Evolutionary conservation across 352 stramenopile genomes (phyloP).

Genomic region (Phytophthora colocasiae): DNA sequence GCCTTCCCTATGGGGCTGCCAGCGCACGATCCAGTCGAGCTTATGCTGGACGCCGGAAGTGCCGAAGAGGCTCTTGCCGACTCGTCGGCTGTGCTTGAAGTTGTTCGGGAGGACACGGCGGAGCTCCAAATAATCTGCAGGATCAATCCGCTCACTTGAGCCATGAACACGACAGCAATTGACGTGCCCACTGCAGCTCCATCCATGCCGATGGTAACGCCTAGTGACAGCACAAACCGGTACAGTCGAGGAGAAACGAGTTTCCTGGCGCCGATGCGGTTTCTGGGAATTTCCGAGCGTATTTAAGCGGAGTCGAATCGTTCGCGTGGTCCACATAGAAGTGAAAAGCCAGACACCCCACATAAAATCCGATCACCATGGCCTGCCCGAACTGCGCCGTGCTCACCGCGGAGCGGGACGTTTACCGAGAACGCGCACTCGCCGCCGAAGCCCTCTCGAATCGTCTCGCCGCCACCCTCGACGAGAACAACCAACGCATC

Average conservation of each 20-base stretch:
- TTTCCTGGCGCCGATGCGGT: conserved; percentile 46
- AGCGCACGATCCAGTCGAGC: conserved; percentile 88
- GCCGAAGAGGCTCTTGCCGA: conserved; percentile 66
- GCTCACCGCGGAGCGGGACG: too few relatives aligned
- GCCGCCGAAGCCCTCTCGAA: too few relatives aligned
- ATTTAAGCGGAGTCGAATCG: too few relatives aligned
- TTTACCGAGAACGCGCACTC: too few relatives aligned
- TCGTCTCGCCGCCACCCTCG: too few relatives aligned
- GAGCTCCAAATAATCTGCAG: conserved; percentile 74
- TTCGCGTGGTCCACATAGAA: too few relatives aligned
- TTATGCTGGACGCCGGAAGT: conserved; percentile 81
- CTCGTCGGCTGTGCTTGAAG: conserved; percentile 75
- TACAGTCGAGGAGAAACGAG: conserved; percentile 57
- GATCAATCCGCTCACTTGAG: conserved; percentile 52
- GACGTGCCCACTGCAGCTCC: conserved; percentile 74
- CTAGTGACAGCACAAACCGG: conserved; percentile 69
- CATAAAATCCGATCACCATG: too few relatives aligned
- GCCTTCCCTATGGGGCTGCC: conserved; percentile 96
- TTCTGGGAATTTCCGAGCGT: too few relatives aligned
- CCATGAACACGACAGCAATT: conserved; percentile 77
- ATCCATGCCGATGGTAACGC: conserved; percentile 69
- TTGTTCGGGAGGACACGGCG: conserved; percentile 85
- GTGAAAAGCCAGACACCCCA: too few relatives aligned
- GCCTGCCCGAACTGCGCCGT: too few relatives aligned
- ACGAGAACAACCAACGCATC: too few relatives aligned